Conservation (phyloP, 2,329 filamentous ascomycete genomes). For the Blumeria hordei region DNA sequence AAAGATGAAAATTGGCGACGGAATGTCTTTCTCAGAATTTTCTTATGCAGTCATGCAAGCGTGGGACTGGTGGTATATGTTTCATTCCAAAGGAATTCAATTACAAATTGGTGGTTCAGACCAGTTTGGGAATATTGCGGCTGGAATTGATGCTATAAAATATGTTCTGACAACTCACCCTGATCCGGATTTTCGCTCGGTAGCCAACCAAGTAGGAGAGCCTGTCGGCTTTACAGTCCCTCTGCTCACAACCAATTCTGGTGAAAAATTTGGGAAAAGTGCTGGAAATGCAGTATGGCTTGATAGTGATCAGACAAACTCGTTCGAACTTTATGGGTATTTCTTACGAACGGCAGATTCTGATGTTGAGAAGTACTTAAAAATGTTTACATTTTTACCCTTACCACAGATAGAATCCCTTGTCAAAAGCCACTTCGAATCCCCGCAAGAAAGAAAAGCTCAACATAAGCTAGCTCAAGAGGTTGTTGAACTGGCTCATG, state of each 20-base stretch:
- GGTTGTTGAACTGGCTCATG: constrained; percentile 60
- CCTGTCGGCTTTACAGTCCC: constrained; percentile 81
- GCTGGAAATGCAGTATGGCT: constrained; percentile 90
- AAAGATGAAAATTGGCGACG: constrained; percentile 63
- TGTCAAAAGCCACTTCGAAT: constrained; percentile 40
- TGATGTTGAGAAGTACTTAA: constrained; percentile 60
- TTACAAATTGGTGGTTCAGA: constrained; percentile 89
- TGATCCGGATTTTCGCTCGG: constrained; percentile 20
- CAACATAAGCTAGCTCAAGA: constrained; percentile 70
- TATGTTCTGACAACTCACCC: constrained; percentile 37
- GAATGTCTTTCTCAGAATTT: constrained; percentile 88
- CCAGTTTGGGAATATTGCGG: constrained; percentile 87
- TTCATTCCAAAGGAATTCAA: constrained; percentile 39
- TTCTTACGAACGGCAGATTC: constrained; percentile 64
- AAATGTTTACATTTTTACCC: constrained; percentile 76
- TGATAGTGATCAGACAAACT: constrained; percentile 52
- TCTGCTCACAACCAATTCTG: constrained; percentile 61
- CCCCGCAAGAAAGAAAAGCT: constrained; percentile 49
- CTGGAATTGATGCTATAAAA: constrained; percentile 70
- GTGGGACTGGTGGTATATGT: constrained; percentile 92
- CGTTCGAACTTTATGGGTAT: constrained; percentile 78
- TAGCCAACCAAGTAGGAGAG: constrained; percentile 17
- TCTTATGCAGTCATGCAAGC: constrained; percentile 80
- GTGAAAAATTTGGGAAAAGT: constrained; percentile 85
- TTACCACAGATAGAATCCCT: constrained; percentile 37